A percentile compares a stretch with the other conserved stretches of the same genome.
Conservation (phyloP, 2,329 filamentous ascomycete genomes). For the Epichloe bromicola region DNA sequence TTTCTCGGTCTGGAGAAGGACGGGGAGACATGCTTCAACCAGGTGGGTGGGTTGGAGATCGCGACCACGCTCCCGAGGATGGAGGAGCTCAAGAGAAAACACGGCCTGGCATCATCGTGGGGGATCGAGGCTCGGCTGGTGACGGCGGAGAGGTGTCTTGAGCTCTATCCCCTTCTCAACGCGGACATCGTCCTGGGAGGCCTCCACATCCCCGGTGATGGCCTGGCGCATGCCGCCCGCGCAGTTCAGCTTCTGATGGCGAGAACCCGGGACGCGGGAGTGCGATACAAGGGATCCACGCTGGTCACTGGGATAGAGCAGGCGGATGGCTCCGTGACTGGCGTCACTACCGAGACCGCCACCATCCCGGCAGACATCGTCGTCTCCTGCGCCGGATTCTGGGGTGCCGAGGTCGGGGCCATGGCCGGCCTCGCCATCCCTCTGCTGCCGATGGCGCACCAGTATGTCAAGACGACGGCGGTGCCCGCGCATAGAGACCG, state of each 20-base stretch:
- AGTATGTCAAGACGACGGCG: slow-evolving; percentile 49
- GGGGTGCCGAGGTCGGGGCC: slow-evolving; percentile 51
- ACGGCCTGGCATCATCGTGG: slow-evolving; percentile 48
- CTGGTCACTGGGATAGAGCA: slow-evolving; percentile 44
- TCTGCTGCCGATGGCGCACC: slow-evolving; percentile 47
- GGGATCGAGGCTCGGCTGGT: slow-evolving; percentile 42
- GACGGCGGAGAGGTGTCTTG: slow-evolving; percentile 35
- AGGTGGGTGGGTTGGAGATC: slow-evolving; percentile 48
- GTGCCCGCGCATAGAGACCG: slow-evolving; percentile 30
- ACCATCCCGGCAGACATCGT: slow-evolving; percentile 45
- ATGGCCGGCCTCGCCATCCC: slow-evolving; percentile 47
- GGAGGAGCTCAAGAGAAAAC: slow-evolving; percentile 49
- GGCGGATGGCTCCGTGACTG: slow-evolving; percentile 36
- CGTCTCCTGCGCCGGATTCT: slow-evolving; percentile 51
- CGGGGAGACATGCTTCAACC: slow-evolving; percentile 40
- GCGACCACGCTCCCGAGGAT: slow-evolving; percentile 46
- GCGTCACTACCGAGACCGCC: slow-evolving; percentile 36
- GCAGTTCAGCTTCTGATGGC: slow-evolving; percentile 48
- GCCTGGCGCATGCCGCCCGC: slow-evolving; percentile 46
- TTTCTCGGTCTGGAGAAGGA: slow-evolving; percentile 33
- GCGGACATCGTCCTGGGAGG: slow-evolving; percentile 41
- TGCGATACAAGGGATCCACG: slow-evolving; percentile 42
- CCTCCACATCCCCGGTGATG: slow-evolving; percentile 46
- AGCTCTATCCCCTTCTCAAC: slow-evolving; percentile 42
- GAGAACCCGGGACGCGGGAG: slow-evolving; percentile 43